phyloP scores from a whole-genome alignment of 306 rosid genomes.

The Prunus persica region DNA sequence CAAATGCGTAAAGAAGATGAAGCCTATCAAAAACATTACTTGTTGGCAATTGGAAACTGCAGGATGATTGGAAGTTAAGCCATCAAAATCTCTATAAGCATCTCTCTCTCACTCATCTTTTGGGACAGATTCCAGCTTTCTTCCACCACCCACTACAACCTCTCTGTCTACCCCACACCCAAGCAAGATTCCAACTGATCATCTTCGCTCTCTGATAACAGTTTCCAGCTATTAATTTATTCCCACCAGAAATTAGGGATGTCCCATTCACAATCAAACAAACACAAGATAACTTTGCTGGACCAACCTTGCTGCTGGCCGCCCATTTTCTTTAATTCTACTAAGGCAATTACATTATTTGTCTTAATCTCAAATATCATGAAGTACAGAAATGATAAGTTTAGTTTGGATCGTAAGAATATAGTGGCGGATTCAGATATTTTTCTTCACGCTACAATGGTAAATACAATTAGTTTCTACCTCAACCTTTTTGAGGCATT shows the following conservation, averaged over 20 bases:
- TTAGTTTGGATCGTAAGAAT: neutral
- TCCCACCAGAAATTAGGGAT: neutral
- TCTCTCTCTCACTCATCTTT: neutral
- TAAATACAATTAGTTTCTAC: neutral
- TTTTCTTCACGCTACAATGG: neutral
- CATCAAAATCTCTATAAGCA: neutral
- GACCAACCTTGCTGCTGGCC: conserved; percentile 1
- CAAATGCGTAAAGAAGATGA: neutral
- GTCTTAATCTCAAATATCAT: neutral
- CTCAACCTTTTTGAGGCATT: neutral
- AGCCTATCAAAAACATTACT: neutral
- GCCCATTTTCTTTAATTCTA: neutral
- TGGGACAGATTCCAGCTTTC: neutral
- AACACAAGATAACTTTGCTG: neutral
- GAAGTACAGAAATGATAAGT: neutral
- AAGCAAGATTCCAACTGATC: neutral
- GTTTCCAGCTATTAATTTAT: neutral
- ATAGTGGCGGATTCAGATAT: neutral
- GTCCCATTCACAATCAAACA: neutral
- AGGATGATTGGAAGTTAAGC: neutral
- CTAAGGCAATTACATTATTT: neutral
- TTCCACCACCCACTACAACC: conserved; percentile 3
- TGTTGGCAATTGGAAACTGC: neutral
- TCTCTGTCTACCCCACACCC: neutral
- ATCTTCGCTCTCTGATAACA: neutral